Evolutionary conservation across 805 yeast species (phyloP).

Genomic region (Yueomyces sp.): DNA sequence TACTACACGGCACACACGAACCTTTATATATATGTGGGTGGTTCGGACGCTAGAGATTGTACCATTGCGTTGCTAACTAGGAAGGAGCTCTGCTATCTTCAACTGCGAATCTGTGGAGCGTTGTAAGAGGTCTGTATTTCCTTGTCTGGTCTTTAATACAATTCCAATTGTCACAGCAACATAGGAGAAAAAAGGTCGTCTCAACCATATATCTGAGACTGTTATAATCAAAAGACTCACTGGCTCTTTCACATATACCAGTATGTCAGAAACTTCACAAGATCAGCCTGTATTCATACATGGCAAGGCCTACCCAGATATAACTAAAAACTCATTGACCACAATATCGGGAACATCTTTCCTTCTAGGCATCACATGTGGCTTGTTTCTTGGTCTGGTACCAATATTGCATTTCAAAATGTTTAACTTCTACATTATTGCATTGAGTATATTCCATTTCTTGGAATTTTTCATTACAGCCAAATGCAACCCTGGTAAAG

Average conservation of each 20-base stretch:
- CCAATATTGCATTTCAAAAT: slow-evolving; percentile 21
- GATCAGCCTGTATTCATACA: neutral
- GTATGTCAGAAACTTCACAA: neutral
- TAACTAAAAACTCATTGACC: slow-evolving; percentile 29
- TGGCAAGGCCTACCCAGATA: slow-evolving; percentile 18
- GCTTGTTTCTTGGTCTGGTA: slow-evolving; percentile 24
- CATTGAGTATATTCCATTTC: slow-evolving; percentile 57
- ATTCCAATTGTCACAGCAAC: too few relatives aligned
- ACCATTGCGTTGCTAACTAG: too few relatives aligned
- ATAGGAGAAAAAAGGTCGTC: too few relatives aligned
- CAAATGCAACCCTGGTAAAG: slow-evolving; percentile 49
- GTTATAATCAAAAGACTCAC: too few relatives aligned
- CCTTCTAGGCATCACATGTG: slow-evolving; percentile 30
- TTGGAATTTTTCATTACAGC: slow-evolving; percentile 78
- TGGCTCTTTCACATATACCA: neutral
- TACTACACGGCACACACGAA: too few relatives aligned
- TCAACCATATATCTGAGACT: too few relatives aligned
- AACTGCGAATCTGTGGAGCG: too few relatives aligned
- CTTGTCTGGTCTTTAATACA: too few relatives aligned
- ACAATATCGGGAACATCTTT: slow-evolving; percentile 33
- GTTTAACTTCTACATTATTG: slow-evolving; percentile 35
- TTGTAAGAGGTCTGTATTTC: too few relatives aligned
- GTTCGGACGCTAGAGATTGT: too few relatives aligned
- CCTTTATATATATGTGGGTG: too few relatives aligned
- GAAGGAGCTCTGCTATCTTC: too few relatives aligned